Percentiles rank a stretch among this genome's conserved stretches.
These are phyloP conservation scores for Ascochyta pisi DNA, from an alignment of 2,329 filamentous ascomycete species.

Conservation along the genomic window DNA sequence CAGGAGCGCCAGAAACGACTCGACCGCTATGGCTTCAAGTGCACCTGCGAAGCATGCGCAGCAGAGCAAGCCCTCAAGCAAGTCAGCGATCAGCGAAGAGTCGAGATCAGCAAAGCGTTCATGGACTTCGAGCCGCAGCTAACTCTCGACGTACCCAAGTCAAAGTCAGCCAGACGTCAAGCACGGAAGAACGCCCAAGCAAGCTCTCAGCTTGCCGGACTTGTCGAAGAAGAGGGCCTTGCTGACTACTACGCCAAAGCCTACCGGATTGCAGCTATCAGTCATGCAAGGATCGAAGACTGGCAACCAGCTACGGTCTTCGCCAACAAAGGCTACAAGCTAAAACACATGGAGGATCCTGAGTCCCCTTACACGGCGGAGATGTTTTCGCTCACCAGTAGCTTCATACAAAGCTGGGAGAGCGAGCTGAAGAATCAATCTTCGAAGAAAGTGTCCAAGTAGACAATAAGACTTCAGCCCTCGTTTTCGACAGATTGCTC, in stretches of 20 bases:
- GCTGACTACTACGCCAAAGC: constrained; percentile 45
- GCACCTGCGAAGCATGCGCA: constrained; percentile 49
- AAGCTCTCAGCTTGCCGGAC: constrained; percentile 35
- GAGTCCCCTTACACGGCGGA: constrained; percentile 36
- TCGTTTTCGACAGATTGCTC: background rate
- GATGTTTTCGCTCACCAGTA: constrained; percentile 38
- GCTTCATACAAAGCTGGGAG: constrained; percentile 42
- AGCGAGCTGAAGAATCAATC: constrained; percentile 28
- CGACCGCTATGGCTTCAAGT: constrained; percentile 47
- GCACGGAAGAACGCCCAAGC: constrained; percentile 37
- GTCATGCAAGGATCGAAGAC: constrained; percentile 35
- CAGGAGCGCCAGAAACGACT: constrained; percentile 41
- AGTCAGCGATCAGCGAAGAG: constrained; percentile 38
- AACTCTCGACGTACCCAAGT: constrained; percentile 29
- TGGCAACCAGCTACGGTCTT: constrained; percentile 43
- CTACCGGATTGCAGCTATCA: constrained; percentile 42
- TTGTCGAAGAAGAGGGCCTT: constrained; percentile 45
- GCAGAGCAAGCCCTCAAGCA: constrained; percentile 21
- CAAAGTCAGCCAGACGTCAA: constrained; percentile 28
- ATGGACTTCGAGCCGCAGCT: constrained; percentile 36
- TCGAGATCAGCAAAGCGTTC: constrained; percentile 38
- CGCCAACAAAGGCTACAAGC: constrained; percentile 41
- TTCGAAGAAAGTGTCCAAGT: background rate
- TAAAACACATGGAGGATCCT: constrained; percentile 39
- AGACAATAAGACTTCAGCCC: background rate